phyloP scores from a whole-genome alignment of 202 grass and related monocot species.

The Hordeum pubiflorum region DNA sequence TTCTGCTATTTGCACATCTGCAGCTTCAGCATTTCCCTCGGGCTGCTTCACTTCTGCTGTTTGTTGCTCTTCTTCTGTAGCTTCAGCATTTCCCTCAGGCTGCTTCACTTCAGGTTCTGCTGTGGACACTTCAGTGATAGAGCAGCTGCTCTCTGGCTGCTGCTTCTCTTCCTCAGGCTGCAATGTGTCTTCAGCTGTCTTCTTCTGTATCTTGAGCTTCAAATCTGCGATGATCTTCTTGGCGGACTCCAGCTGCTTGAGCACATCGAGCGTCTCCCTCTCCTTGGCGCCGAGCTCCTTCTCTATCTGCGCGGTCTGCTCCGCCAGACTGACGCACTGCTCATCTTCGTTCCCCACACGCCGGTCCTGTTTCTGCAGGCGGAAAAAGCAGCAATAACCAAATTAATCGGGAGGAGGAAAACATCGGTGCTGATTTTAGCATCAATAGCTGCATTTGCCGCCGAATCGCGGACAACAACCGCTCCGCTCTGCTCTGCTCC shows the following conservation, averaged over 20 bases:
- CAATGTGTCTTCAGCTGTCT: background rate
- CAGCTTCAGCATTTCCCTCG: background rate
- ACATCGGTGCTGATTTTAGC: background rate
- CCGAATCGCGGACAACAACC: background rate
- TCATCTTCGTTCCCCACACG: conserved; percentile 12
- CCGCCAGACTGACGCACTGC: conserved; percentile 15
- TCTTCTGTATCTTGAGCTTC: conserved; percentile 52
- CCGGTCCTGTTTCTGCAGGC: conserved; percentile 29
- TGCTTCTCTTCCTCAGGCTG: background rate
- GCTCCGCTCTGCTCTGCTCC: background rate
- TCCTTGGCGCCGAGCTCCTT: conserved; percentile 71
- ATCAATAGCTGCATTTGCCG: background rate
- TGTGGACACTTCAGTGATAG: background rate
- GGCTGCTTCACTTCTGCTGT: background rate
- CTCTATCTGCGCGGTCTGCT: conserved; percentile 53
- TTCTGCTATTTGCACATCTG: background rate
- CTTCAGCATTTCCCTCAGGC: background rate
- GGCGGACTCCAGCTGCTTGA: conserved; percentile 52
- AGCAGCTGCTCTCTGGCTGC: background rate
- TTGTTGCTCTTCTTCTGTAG: background rate
- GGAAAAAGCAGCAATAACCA: background rate
- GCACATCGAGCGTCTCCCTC: conserved; percentile 51
- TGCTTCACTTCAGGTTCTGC: background rate
- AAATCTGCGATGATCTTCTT: conserved; percentile 62
- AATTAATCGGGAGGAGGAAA: background rate